These are phyloP conservation scores for Aspergillus affinis DNA, from an alignment of 495 filamentous ascomycete species.

Conservation along the genomic window DNA sequence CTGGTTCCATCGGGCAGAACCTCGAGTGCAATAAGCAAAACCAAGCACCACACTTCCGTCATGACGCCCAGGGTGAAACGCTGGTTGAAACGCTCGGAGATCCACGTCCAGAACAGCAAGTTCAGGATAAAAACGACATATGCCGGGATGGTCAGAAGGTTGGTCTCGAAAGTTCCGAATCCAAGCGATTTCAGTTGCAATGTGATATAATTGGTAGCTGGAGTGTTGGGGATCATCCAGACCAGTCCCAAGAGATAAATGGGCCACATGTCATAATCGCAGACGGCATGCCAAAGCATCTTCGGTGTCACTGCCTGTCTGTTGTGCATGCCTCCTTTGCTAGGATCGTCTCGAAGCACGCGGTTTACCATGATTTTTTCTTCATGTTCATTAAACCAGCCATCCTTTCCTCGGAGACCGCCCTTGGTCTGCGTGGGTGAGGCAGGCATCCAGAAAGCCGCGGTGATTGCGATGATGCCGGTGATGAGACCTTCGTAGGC, in stretches of 20 bases:
- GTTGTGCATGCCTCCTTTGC: slow-evolving; percentile 62
- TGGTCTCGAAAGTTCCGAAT: slow-evolving; percentile 67
- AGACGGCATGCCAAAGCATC: slow-evolving; percentile 56
- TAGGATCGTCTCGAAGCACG: slow-evolving; percentile 71
- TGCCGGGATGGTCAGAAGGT: slow-evolving; percentile 66
- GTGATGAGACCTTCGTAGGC: slow-evolving; percentile 55
- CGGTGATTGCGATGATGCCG: slow-evolving; percentile 60
- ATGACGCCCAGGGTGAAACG: slow-evolving; percentile 52
- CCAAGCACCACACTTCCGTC: slow-evolving; percentile 56
- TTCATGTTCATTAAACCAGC: slow-evolving; percentile 69
- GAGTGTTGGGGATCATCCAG: slow-evolving; percentile 53
- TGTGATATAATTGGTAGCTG: slow-evolving; percentile 59
- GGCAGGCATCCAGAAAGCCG: slow-evolving; percentile 68
- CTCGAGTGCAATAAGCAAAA: slow-evolving; percentile 52
- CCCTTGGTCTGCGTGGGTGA: slow-evolving; percentile 70
- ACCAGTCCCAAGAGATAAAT: slow-evolving; percentile 64
- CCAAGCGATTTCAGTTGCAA: slow-evolving; percentile 58
- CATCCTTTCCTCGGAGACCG: slow-evolving; percentile 66
- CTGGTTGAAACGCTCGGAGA: slow-evolving; percentile 54
- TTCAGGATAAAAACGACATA: slow-evolving; percentile 50
- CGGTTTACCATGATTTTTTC: slow-evolving; percentile 72
- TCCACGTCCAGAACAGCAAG: slow-evolving; percentile 48
- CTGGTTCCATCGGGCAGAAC: slow-evolving; percentile 34
- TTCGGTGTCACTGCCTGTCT: slow-evolving; percentile 59
- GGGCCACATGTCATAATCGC: slow-evolving; percentile 72